phyloP scores from a whole-genome alignment of 805 yeast species.

The Hemisphaericaspora nanyangensis region DNA sequence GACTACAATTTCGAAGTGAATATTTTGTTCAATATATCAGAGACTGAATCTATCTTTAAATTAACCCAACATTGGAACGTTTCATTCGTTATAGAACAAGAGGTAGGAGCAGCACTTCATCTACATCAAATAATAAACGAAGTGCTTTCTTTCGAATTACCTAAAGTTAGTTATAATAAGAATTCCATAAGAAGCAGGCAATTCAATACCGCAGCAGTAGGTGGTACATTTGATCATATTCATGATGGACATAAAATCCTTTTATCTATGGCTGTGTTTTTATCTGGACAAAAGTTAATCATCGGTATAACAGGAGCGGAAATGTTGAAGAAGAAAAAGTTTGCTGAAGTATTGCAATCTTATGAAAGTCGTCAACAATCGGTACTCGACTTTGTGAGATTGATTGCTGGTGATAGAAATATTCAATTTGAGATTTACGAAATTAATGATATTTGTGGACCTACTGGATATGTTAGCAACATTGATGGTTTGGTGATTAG shows the following conservation, averaged over 20 bases:
- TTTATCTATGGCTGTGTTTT: slow-evolving; percentile 64
- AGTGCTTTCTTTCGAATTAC: not conserved
- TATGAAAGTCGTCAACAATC: slow-evolving; percentile 47
- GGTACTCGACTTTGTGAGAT: slow-evolving; percentile 48
- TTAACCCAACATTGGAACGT: slow-evolving; percentile 4
- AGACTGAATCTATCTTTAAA: not conserved
- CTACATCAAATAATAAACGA: not conserved
- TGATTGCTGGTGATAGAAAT: slow-evolving; percentile 38
- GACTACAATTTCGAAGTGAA: slow-evolving; percentile 26
- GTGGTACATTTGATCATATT: slow-evolving; percentile 96
- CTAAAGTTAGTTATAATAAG: not conserved
- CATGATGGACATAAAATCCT: slow-evolving; percentile 94
- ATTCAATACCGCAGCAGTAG: slow-evolving; percentile 55
- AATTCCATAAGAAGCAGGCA: slow-evolving; percentile 1
- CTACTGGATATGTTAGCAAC: slow-evolving; percentile 71
- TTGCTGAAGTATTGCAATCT: slow-evolving; percentile 57
- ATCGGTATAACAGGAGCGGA: slow-evolving; percentile 82
- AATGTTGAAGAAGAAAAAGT: slow-evolving; percentile 72
- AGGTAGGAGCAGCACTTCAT: not conserved
- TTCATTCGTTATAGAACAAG: not conserved
- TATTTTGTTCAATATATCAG: slow-evolving; percentile 22
- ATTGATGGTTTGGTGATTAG: slow-evolving; percentile 82
- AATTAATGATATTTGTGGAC: slow-evolving; percentile 88
- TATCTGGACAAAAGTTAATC: slow-evolving; percentile 54
- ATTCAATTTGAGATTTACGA: slow-evolving; percentile 51